Evolutionary conservation across 2,329 filamentous ascomycete genomes (phyloP), one percentile per base, ranked within the genome.

Genomic region (Aspergillus latus): DNA sequence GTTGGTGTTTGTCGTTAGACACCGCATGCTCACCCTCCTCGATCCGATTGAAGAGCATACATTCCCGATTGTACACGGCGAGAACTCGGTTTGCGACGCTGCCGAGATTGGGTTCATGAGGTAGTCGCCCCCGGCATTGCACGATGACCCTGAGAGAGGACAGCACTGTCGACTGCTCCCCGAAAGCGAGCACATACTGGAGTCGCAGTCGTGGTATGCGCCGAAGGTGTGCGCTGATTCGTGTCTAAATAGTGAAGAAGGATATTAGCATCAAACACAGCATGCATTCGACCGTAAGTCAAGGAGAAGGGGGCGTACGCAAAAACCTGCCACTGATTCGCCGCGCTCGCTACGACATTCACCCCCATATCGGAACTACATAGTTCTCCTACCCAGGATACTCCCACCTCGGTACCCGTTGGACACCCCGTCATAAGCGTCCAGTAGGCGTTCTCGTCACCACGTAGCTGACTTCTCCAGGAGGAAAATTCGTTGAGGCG

Each of bases 281-380:
- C 21, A 21, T 7, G 5, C 11, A 10, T 5, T 6, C 1, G 11
- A 45, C 21, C 21, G 21, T 21, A 21, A 21, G 21, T 21, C 21
- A 21, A 21, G 21, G 21, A 21, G 3, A n/a, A 36, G n/a, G 4
- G 21, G 5, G 15, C 68, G 53, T 59, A 70, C 64, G 93, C 92
- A 74, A 97, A 90, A 55, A 97, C 89, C 72, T 96, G 91, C 92
- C 92, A 97, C 72, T 97, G 91, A 1, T 84, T 87, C 26, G 83
- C 80, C 0, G 92, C 94, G 60, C 84, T 84, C n/a, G 92, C 86
- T 34, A 97, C 90, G 0, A 97, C 89, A 69, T 96, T 97, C 55
- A 92, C 87, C 36, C 62, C 55, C 39, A 32, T 51, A 2, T 56
- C 48, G 4, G 21, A 21, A 21, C 52, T 62, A 70, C 93, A 97